phyloP scores from a whole-genome alignment of 2,329 filamentous ascomycete species.

The Aspergillus clavatus region DNA sequence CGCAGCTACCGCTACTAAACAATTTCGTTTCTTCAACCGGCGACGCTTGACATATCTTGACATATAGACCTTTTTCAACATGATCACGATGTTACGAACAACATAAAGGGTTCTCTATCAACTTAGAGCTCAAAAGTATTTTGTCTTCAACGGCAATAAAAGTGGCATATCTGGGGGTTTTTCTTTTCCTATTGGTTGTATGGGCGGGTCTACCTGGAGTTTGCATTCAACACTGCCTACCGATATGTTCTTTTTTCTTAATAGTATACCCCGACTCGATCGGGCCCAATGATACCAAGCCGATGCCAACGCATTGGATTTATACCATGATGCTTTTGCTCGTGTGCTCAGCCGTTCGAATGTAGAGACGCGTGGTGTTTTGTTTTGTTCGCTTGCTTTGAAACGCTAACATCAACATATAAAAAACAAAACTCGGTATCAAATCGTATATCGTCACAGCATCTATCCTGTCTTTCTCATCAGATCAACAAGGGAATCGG shows the following conservation, averaged over 20 bases:
- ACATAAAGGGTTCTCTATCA: slow-evolving; percentile 45
- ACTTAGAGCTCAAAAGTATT: slow-evolving; percentile 47
- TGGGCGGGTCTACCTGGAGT: slow-evolving; percentile 29
- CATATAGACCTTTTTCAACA: slow-evolving; percentile 49
- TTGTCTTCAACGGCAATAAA: slow-evolving; percentile 60
- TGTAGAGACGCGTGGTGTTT: too few relatives aligned
- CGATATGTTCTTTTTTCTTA: slow-evolving; percentile 22
- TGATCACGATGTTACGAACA: slow-evolving; percentile 57
- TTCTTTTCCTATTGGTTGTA: slow-evolving; percentile 25
- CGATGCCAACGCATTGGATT: slow-evolving; percentile 1
- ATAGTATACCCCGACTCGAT: slow-evolving; percentile 16
- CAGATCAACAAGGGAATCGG: slow-evolving; percentile 17
- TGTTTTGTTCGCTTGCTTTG: too few relatives aligned
- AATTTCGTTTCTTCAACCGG: slow-evolving; percentile 22
- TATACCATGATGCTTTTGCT: neutral
- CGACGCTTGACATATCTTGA: slow-evolving; percentile 33
- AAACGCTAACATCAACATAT: too few relatives aligned
- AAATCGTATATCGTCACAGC: neutral
- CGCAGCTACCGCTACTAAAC: slow-evolving; percentile 62
- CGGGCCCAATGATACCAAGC: slow-evolving; percentile 12
- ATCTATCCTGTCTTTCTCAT: slow-evolving; percentile 4
- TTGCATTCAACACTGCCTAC: slow-evolving; percentile 37
- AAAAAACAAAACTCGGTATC: too few relatives aligned
- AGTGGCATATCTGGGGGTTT: slow-evolving; percentile 32
- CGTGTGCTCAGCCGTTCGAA: too few relatives aligned